A percentile compares a stretch with the other conserved stretches of the same genome.
phyloP scores from a whole-genome alignment of 2,329 filamentous ascomycete species.

The Fusarium nanum region DNA sequence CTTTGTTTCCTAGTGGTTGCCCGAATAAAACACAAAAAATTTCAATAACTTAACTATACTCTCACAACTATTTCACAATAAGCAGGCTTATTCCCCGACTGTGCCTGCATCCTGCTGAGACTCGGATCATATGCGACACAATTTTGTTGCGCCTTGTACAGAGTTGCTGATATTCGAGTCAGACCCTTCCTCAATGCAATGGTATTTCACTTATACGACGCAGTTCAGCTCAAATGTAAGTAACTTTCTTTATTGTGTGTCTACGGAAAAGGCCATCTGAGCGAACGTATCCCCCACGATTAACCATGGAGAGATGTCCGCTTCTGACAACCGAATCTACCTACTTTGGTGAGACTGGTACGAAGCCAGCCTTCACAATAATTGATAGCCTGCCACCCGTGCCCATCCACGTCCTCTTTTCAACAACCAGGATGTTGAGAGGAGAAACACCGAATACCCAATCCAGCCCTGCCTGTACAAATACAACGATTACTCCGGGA shows the following conservation, averaged over 20 bases:
- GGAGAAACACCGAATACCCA: conserved; percentile 13
- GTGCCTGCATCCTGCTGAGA: no score
- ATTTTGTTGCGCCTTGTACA: neutral
- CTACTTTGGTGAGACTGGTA: neutral
- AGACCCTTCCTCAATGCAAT: neutral
- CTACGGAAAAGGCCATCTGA: conserved; percentile 19
- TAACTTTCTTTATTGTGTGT: conserved; percentile 13
- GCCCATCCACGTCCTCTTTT: conserved; percentile 1
- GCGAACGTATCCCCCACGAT: conserved; percentile 1
- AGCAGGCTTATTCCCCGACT: no score
- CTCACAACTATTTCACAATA: neutral
- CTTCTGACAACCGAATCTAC: conserved; percentile 12
- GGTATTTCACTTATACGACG: neutral
- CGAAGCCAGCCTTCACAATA: neutral
- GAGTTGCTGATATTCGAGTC: neutral
- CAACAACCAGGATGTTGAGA: conserved; percentile 16
- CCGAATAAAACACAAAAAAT: conserved; percentile 33
- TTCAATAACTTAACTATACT: conserved; percentile 9
- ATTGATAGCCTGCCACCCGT: neutral
- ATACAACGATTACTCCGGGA: conserved; percentile 31
- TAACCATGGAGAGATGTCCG: neutral
- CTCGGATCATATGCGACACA: neutral
- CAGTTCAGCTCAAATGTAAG: neutral
- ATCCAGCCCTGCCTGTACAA: conserved; percentile 17
- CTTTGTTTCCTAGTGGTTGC: conserved; percentile 12